A percentile compares a stretch with the other conserved stretches of the same genome.
These are phyloP conservation scores for Leishmania major DNA, from an alignment of 208 protist species.

Conservation along the genomic window DNA sequence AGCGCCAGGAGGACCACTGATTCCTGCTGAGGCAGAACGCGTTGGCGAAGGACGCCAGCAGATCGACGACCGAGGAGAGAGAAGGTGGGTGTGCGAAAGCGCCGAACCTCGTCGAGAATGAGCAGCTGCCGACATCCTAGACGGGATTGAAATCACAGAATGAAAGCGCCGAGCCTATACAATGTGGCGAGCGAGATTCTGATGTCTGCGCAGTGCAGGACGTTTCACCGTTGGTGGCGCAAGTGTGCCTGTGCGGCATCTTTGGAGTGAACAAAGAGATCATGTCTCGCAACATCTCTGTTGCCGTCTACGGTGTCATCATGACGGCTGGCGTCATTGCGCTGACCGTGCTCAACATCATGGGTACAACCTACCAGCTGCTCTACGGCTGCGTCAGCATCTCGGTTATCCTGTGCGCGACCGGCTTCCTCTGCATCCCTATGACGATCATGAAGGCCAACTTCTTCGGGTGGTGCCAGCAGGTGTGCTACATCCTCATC, in stretches of 20 bases:
- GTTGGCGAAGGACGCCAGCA: neutral
- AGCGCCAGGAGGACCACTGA: constrained; percentile 28
- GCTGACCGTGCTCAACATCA: constrained; percentile 36
- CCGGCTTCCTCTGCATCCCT: constrained; percentile 51
- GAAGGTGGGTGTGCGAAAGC: neutral
- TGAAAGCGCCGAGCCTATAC: neutral
- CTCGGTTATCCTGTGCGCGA: constrained; percentile 36
- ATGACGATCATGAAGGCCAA: constrained; percentile 51
- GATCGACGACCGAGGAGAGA: neutral
- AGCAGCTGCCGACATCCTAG: neutral
- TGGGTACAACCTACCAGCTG: constrained; percentile 32
- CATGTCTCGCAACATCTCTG: constrained; percentile 20
- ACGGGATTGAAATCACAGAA: neutral
- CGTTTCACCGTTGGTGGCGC: neutral
- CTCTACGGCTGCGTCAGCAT: constrained; percentile 36
- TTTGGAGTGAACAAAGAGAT: constrained; percentile 37
- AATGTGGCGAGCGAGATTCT: constrained; percentile 3
- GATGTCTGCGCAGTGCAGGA: neutral
- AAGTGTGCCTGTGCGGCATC: constrained; percentile 12
- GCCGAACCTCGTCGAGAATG: neutral
- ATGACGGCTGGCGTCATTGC: constrained; percentile 40
- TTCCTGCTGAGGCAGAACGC: constrained; percentile 8
- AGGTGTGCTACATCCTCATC: constrained; percentile 45
- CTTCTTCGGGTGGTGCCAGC: constrained; percentile 46
- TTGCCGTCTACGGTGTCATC: constrained; percentile 39